Conservation (phyloP, 257 asterid species). For the Fraxinus anomala region DNA sequence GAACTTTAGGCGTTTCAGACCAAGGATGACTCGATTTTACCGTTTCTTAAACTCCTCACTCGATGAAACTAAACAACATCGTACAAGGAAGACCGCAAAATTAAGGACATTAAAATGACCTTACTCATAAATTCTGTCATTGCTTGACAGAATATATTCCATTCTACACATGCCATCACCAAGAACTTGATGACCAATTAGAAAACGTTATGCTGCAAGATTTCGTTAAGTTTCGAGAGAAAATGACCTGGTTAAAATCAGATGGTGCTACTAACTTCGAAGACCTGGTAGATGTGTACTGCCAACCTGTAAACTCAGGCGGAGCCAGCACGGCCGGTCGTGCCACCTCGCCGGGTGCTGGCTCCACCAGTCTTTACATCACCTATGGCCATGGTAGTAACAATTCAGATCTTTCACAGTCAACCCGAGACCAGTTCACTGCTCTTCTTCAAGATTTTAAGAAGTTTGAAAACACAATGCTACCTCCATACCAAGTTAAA, state of each 20-base stretch:
- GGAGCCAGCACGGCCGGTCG: too few species aligned
- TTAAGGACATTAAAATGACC: neutral
- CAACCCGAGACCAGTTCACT: slow-evolving; percentile 15
- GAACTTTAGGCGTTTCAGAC: neutral
- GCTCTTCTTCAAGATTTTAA: slow-evolving; percentile 30
- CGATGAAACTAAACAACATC: too few species aligned
- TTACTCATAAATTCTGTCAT: too few species aligned
- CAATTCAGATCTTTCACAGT: slow-evolving; percentile 1
- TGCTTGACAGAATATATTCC: too few species aligned
- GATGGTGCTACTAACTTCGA: slow-evolving; percentile 21
- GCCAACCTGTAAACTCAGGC: too few species aligned
- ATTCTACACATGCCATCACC: neutral
- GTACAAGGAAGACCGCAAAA: neutral
- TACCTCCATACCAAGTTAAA: slow-evolving; percentile 19
- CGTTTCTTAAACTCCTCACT: too few species aligned
- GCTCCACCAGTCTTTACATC: slow-evolving; percentile 19
- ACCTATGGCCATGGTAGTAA: slow-evolving; percentile 26
- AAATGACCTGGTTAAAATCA: slow-evolving; percentile 11
- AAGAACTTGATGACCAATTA: slow-evolving; percentile 25
- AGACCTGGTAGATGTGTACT: slow-evolving; percentile 25
- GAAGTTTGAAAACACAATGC: slow-evolving; percentile 28
- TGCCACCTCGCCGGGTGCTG: too few species aligned
- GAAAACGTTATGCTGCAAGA: slow-evolving; percentile 36
- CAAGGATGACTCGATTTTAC: neutral
- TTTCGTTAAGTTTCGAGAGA: slow-evolving; percentile 39